Base-by-base conservation (phyloP, 2,329 filamentous ascomycete species). In the Talaromyces sp. region DNA sequence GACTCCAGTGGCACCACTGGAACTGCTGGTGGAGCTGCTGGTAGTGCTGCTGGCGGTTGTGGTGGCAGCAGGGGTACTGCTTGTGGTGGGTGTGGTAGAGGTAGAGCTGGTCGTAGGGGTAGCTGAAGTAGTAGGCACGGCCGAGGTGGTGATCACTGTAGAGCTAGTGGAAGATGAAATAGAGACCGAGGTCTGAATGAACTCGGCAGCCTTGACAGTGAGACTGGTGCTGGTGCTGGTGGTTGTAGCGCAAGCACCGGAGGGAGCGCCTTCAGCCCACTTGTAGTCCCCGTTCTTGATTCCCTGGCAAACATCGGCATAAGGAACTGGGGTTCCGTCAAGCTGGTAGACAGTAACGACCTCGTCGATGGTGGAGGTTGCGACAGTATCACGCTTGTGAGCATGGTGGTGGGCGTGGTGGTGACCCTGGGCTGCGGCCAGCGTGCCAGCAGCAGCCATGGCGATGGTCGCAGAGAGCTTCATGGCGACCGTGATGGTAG, bases 331-430 rank as follows among this genome's bases (percentile, higher is more conserved):
- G 71, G 86, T 69, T 65, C 88, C 88, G 65, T 89, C 85, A 60
- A 93, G 80, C 73, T 88, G 83, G 78, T 93, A 97, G 62, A 88
- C 83, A 62, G 88, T 85, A 68, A 87, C 84, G 58, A 86, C 87
- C 35, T 87, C 83, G 46, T 83, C 85, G 44, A 83, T 79, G 58
- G 87, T 82, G 61, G 83, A 82, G 60, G 85, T 83, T 11, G 62
- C 62, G 60, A 81, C 77, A 21, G 80, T 78, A 39, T 78, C 72
- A 66, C 77, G 79, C 58, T 66, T 67, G 61, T 76, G 73, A 66
- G 76, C 75, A 68, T 77, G 77, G 62, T 73, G 72, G 67, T 79
- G 79, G 58, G 72, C 71, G 66, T 79, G 78, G 61, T 79, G 77
- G 62, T 73, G 72, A 68, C 78, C 75, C 64, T 79, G 76, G 42